These are phyloP conservation scores for Sordariomycetes sp. DNA, from an alignment of 2,329 filamentous ascomycete species.

Conservation along the genomic window DNA sequence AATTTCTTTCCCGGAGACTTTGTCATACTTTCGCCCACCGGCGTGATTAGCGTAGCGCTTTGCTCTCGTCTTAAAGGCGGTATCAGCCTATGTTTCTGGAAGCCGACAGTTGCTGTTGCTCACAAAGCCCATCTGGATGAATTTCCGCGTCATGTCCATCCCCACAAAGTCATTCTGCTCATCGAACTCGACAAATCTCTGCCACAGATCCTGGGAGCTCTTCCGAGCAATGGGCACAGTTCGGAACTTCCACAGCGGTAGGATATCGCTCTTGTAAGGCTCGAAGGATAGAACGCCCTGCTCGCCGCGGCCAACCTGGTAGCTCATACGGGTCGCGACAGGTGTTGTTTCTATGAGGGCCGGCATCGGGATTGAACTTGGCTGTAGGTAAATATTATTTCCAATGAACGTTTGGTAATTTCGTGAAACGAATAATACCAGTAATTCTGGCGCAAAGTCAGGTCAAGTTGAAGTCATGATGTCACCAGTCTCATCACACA, in stretches of 20 bases:
- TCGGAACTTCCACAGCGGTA: slow-evolving; percentile 50
- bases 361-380: not conserved
- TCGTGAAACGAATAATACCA: too few species aligned
- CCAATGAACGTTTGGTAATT: too few species aligned
- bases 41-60: slow-evolving; percentile 48
- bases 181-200: slow-evolving; percentile 43
- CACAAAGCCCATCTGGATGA: slow-evolving; percentile 48
- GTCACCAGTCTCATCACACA: too few species aligned
- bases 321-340: slow-evolving; percentile 17
- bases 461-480: too few species aligned
- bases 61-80: slow-evolving; percentile 43
- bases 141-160: slow-evolving; percentile 56
- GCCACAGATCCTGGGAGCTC: slow-evolving; percentile 38
- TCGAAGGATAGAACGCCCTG: slow-evolving; percentile 53
- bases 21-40: slow-evolving; percentile 43
- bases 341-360: not conserved
- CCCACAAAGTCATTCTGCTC: slow-evolving; percentile 46
- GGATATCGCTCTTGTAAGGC: slow-evolving; percentile 51
- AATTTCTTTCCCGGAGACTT: slow-evolving; percentile 6
- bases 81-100: not conserved
- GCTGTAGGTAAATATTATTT: too few species aligned
- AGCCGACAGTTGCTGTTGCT: not conserved
- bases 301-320: slow-evolving; percentile 51
- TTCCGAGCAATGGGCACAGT: slow-evolving; percentile 14
- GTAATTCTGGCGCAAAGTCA: too few species aligned